Percentiles rank a stretch among this genome's conserved stretches.
Conservation (phyloP, 441 rosid genomes). For the Pelargonium cotyledonis region DNA sequence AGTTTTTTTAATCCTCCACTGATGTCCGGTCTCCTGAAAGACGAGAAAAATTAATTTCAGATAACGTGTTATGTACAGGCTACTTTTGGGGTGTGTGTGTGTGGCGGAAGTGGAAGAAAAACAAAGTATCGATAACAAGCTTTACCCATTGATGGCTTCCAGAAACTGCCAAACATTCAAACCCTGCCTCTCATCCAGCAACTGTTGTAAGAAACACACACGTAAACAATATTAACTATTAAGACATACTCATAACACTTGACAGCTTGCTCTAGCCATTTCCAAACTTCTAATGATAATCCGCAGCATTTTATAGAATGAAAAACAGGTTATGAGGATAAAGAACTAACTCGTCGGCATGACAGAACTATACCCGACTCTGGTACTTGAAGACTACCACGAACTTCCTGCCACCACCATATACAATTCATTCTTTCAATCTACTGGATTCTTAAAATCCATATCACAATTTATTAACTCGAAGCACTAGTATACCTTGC, state of each 20-base stretch:
- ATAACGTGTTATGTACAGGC: too few relatives aligned
- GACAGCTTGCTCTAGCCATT: not conserved
- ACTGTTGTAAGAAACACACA: conserved; percentile 37
- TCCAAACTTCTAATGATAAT: not conserved
- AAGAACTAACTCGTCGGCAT: conserved; percentile 46
- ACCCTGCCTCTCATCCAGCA: conserved; percentile 78
- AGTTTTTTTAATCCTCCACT: conserved; percentile 64
- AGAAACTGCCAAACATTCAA: conserved; percentile 64
- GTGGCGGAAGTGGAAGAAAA: not conserved
- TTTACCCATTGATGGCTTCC: conserved; percentile 78
- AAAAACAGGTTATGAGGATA: not conserved
- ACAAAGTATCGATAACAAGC: not conserved
- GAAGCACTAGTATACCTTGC: conserved; percentile 52
- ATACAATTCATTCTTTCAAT: conserved; percentile 18
- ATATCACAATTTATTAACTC: not conserved
- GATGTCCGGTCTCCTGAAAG: conserved; percentile 73
- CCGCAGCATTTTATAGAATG: not conserved
- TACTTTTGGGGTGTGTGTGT: too few relatives aligned
- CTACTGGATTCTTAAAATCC: not conserved
- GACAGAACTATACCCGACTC: conserved; percentile 78
- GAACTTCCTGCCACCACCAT: conserved; percentile 56
- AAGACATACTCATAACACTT: not conserved
- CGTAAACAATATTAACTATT: not conserved
- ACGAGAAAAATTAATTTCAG: conserved; percentile 6
- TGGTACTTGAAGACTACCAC: conserved; percentile 65